phyloP scores from a whole-genome alignment of 306 rosid species.

The Acacia melanoxylon region DNA sequence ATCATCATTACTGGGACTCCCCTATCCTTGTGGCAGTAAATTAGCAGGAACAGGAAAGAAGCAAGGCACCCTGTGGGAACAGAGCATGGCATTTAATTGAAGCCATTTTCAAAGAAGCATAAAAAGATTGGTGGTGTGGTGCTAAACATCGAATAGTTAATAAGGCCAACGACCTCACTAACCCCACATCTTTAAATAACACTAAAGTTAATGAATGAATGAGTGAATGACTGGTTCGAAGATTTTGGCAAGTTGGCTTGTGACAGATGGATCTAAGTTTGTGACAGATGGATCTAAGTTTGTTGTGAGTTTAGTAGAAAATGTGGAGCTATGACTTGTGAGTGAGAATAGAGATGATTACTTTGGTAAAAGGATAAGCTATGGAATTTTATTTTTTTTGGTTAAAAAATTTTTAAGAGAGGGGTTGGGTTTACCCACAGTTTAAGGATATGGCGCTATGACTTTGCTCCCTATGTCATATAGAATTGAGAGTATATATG shows the following conservation, averaged over 20 bases:
- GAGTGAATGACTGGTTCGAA: not conserved
- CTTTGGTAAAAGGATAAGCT: not conserved
- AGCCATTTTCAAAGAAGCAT: not conserved
- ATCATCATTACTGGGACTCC: not conserved
- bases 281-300: not conserved
- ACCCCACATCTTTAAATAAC: not conserved
- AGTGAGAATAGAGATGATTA: not conserved
- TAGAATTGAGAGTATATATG: no score
- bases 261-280: not conserved
- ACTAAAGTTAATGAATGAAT: not conserved
- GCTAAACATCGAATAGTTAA: not conserved
- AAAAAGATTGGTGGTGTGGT: not conserved
- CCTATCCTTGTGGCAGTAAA: not conserved
- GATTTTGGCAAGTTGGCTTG: not conserved
- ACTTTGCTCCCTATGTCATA: no score
- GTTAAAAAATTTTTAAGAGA: no score
- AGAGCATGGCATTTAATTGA: constrained; percentile 37
- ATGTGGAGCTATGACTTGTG: not conserved
- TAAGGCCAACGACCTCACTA: constrained; percentile 33
- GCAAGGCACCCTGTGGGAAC: constrained; percentile 15
- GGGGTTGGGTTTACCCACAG: no score
- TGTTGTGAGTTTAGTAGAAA: not conserved
- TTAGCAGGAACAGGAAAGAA: not conserved
- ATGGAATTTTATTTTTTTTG: no score
- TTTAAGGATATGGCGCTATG: no score